Conservation (phyloP, 345 rosid species). For the Gynandropsis gynandra region DNA sequence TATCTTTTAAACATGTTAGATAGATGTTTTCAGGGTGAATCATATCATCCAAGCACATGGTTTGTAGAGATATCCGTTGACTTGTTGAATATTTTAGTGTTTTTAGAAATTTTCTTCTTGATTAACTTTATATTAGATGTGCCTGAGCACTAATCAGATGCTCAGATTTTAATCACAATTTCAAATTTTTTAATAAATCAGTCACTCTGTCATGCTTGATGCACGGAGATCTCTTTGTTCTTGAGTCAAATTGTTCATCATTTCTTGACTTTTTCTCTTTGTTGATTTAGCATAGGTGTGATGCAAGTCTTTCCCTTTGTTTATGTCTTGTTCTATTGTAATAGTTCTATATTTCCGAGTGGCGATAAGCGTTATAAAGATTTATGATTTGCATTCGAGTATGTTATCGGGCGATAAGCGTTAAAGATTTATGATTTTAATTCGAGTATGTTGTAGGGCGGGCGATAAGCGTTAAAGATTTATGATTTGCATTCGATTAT, state of each 20-base stretch:
- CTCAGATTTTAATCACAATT: background rate
- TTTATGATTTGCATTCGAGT: too few relatives aligned
- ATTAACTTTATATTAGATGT: slow-evolving; percentile 8
- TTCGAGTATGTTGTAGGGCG: too few relatives aligned
- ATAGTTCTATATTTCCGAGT: background rate
- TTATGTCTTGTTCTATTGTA: background rate
- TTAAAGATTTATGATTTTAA: too few relatives aligned
- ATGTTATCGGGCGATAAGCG: too few relatives aligned
- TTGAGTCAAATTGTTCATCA: slow-evolving; percentile 17
- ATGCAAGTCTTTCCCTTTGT: background rate
- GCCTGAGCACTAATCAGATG: slow-evolving; percentile 26
- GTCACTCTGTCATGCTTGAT: slow-evolving; percentile 6
- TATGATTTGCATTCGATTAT: too few relatives aligned
- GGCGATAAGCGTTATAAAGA: too few relatives aligned
- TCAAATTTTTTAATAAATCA: slow-evolving; percentile 15
- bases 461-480: too few relatives aligned
- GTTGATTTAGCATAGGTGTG: background rate
- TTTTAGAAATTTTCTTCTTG: slow-evolving; percentile 14
- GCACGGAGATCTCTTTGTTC: slow-evolving; percentile 16
- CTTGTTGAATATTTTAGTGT: slow-evolving; percentile 14
- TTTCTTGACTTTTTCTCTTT: slow-evolving; percentile 19
- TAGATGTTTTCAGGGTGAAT: background rate
- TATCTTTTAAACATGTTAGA: background rate
- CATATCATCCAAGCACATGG: slow-evolving; percentile 22
- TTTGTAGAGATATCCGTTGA: slow-evolving; percentile 23